phyloP scores from a whole-genome alignment of 2,329 filamentous ascomycete genomes.

The Cordyceps fumosorosea region DNA sequence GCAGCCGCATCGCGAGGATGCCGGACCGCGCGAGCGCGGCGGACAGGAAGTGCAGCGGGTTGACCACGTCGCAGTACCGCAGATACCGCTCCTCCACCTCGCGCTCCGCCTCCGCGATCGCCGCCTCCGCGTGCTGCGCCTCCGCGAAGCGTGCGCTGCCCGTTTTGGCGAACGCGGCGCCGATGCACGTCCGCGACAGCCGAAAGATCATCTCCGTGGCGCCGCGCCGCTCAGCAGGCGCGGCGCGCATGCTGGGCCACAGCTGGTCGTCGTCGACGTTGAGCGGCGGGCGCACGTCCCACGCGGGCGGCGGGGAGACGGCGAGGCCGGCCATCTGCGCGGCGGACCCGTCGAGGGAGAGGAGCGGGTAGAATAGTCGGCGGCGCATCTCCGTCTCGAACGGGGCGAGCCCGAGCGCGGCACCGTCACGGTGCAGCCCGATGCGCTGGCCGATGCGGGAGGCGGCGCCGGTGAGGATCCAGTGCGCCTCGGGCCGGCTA shows the following conservation, averaged over 20 bases:
- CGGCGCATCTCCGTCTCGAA: conserved; percentile 64
- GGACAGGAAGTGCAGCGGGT: conserved; percentile 30
- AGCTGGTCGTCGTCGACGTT: conserved; percentile 56
- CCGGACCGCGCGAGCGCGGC: conserved; percentile 22
- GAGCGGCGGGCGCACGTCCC: conserved; percentile 49
- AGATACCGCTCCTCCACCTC: conserved; percentile 35
- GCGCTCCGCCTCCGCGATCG: conserved; percentile 34
- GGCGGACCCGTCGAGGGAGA: conserved; percentile 50
- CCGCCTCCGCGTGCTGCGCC: conserved; percentile 23
- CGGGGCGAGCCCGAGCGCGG: conserved; percentile 46
- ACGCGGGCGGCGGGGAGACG: conserved; percentile 43
- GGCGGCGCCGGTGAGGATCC: conserved; percentile 54
- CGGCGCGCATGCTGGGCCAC: conserved; percentile 44
- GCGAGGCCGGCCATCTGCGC: conserved; percentile 51
- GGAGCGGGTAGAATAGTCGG: conserved; percentile 59
- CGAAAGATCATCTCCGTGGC: conserved; percentile 55
- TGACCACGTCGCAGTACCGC: conserved; percentile 36
- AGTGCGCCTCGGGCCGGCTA: conserved; percentile 42
- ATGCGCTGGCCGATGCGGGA: conserved; percentile 61
- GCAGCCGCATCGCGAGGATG: conserved; percentile 21
- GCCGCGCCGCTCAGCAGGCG: conserved; percentile 44
- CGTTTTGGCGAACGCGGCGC: conserved; percentile 26
- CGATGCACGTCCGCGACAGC: conserved; percentile 33
- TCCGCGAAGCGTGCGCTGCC: conserved; percentile 14
- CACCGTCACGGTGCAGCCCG: conserved; percentile 58